A percentile compares a stretch with the other conserved stretches of the same genome.
Conservation (phyloP, 31 red algal genomes). For the Asparagopsis taxiformis region DNA sequence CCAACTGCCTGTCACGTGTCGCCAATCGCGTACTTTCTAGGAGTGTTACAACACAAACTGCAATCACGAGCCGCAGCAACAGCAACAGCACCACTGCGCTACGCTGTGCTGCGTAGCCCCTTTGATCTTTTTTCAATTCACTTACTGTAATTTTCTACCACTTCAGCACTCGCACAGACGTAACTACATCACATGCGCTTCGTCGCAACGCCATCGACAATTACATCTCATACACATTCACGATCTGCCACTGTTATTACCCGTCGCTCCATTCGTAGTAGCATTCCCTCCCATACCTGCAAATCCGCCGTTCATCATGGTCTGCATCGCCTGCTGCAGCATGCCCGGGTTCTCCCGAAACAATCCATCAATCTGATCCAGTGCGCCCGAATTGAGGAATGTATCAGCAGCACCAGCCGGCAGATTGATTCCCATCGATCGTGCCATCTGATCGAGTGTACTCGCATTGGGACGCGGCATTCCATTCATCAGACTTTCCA, state of each 20-base stretch:
- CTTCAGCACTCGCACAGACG: too few species aligned
- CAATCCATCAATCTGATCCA: slow-evolving; percentile 37
- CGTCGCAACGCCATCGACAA: too few species aligned
- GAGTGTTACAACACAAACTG: too few species aligned
- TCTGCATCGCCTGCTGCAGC: slow-evolving; percentile 47
- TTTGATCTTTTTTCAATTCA: too few species aligned
- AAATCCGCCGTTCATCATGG: slow-evolving; percentile 21
- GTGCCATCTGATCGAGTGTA: slow-evolving; percentile 19
- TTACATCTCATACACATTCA: too few species aligned
- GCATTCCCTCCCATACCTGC: slow-evolving; percentile 1
- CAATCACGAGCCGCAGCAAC: too few species aligned
- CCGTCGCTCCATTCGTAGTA: not conserved
- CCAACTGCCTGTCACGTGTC: too few species aligned
- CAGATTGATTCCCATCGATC: slow-evolving; percentile 40
- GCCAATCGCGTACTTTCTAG: too few species aligned
- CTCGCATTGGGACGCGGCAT: slow-evolving; percentile 16
- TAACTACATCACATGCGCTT: too few species aligned
- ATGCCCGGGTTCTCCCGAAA: slow-evolving; percentile 34
- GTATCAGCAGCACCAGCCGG: slow-evolving; percentile 10
- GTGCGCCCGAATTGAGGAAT: slow-evolving; percentile 25
- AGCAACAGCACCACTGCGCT: too few species aligned
- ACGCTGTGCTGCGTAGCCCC: too few species aligned
- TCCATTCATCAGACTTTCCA: slow-evolving; percentile 10
- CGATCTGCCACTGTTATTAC: not conserved
- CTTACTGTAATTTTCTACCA: too few species aligned